A percentile compares a stretch with the other conserved stretches of the same genome.
phyloP scores from a whole-genome alignment of 495 filamentous ascomycete species.

The Aspergillus avenaceus region DNA sequence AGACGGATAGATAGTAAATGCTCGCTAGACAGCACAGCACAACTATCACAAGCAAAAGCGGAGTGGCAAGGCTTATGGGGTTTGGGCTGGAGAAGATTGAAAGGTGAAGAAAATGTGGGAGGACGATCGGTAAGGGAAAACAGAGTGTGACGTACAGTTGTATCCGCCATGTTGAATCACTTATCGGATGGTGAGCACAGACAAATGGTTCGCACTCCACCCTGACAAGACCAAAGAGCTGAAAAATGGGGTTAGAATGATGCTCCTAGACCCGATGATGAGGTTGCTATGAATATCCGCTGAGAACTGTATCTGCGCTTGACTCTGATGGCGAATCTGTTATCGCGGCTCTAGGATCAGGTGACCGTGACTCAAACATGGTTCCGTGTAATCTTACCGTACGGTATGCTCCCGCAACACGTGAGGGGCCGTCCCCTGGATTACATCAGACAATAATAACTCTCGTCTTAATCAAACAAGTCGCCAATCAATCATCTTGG shows the following conservation, averaged over 20 bases:
- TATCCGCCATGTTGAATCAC: constrained; percentile 33
- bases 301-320: constrained; percentile 6
- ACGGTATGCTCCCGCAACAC: not conserved
- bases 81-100: constrained; percentile 20
- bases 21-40: constrained; percentile 1
- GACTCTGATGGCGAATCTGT: constrained; percentile 30
- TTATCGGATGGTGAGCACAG: not conserved
- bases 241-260: constrained; percentile 18
- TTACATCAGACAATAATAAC: constrained; percentile 12
- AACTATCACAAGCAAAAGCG: constrained; percentile 1
- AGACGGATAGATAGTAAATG: constrained; percentile 2
- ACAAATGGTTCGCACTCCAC: constrained; percentile 10
- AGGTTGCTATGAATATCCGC: constrained; percentile 1
- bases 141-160: constrained; percentile 50
- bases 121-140: constrained; percentile 36
- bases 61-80: constrained; percentile 7
- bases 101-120: constrained; percentile 43
- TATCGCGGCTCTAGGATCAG: constrained; percentile 31
- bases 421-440: constrained; percentile 5
- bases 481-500: not conserved
- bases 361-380: constrained; percentile 23
- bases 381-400: constrained; percentile 6
- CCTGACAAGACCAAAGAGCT: not conserved
- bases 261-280: constrained; percentile 3
- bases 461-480: constrained; percentile 2